Evolutionary conservation across 805 yeast species (phyloP).

Genomic region (Wickerhamiella parazyma): DNA sequence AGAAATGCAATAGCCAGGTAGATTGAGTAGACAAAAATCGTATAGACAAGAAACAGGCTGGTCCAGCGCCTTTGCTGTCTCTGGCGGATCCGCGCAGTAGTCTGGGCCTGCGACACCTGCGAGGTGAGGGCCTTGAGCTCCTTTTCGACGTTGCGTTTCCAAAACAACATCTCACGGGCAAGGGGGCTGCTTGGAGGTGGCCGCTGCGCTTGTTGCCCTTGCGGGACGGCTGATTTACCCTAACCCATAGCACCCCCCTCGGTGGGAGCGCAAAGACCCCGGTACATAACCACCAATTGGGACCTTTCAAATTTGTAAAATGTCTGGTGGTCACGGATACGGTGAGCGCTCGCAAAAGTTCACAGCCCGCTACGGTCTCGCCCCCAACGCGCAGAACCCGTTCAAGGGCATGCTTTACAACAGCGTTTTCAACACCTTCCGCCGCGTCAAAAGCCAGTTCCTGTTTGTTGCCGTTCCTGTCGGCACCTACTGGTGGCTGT

Average conservation of each 20-base stretch:
- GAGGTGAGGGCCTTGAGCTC: constrained; percentile 23
- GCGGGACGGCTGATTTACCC: too few relatives aligned
- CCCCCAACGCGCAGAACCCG: constrained; percentile 89
- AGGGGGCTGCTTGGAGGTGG: not conserved
- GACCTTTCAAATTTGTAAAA: constrained; percentile 3
- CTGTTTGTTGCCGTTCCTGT: constrained; percentile 69
- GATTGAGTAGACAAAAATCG: constrained; percentile 20
- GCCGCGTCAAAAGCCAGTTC: constrained; percentile 82
- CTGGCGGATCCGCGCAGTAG: constrained; percentile 12
- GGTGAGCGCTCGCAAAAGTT: constrained; percentile 18
- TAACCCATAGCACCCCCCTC: not conserved
- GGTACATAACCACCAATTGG: constrained; percentile 1
- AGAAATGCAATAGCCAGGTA: constrained; percentile 16
- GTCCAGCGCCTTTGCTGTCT: constrained; percentile 21
- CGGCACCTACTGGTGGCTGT: constrained; percentile 67
- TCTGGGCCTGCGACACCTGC: constrained; percentile 16
- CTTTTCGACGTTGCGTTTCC: constrained; percentile 23
- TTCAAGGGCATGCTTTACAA: constrained; percentile 73
- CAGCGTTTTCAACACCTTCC: constrained; percentile 83
- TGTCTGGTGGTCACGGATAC: constrained; percentile 30
- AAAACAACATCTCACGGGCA: constrained; percentile 3
- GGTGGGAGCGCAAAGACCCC: too few relatives aligned
- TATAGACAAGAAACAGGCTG: constrained; percentile 23
- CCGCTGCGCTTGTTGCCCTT: too few relatives aligned
- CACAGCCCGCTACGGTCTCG: constrained; percentile 68